Evolutionary conservation across 2,329 filamentous ascomycete genomes (phyloP).

Genomic region (Emmonsiellopsis sp.): DNA sequence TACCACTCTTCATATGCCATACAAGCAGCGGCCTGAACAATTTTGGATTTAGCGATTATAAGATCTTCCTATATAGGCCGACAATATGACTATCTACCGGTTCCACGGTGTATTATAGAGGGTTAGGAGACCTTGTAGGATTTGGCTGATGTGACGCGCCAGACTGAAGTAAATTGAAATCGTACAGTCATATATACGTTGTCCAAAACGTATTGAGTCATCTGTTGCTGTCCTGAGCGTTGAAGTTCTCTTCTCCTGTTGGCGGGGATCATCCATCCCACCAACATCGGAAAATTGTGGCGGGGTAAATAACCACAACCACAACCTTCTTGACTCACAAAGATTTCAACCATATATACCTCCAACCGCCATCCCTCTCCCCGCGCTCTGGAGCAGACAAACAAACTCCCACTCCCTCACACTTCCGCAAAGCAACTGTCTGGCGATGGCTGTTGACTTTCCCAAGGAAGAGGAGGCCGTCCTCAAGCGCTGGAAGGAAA

Average conservation of each 20-base stretch:
- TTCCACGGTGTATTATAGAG: neutral
- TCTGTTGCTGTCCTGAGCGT: too few species aligned
- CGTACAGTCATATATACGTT: too few species aligned
- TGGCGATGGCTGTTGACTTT: constrained; percentile 77
- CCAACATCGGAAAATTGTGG: constrained; percentile 3
- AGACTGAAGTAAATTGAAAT: too few species aligned
- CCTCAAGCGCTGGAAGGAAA: constrained; percentile 80
- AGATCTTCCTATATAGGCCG: neutral
- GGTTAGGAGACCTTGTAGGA: too few species aligned
- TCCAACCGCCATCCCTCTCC: constrained; percentile 7
- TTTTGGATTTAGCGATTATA: neutral
- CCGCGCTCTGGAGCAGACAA: constrained; percentile 1
- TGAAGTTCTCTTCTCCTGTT: too few species aligned
- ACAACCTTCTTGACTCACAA: constrained; percentile 7
- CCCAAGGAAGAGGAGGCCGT: constrained; percentile 81
- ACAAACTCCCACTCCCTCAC: neutral
- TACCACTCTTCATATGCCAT: neutral
- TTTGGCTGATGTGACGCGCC: neutral
- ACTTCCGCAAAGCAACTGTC: constrained; percentile 15
- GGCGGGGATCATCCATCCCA: neutral
- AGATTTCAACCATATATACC: constrained; percentile 3
- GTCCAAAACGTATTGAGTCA: too few species aligned
- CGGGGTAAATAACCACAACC: neutral
- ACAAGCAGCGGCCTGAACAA: neutral
- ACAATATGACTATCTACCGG: neutral